Base-by-base conservation (phyloP, 768 basidiomycete species). In the Chlorophyllum brunneum region DNA sequence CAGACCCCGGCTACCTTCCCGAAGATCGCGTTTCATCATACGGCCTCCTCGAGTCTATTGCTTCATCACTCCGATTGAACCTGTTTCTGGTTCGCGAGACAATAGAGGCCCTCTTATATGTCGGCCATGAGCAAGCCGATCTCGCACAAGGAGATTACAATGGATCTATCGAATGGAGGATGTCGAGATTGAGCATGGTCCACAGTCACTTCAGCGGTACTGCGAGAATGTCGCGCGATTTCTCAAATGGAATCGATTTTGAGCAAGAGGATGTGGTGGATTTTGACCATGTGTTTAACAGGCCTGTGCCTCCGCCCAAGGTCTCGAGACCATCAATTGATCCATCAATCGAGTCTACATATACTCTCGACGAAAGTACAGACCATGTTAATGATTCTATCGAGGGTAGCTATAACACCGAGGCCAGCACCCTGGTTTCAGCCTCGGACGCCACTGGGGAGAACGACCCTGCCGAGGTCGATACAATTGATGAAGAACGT, bases 101-200 rank as follows among this genome's bases (percentile, higher is more conserved):
- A 0, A 68, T 89, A 8, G 85, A 89, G 36, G 75, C 71, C 13
- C 71, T 91, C 20, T 66, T 87, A 23, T 67, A 76, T 0, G 65
- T 88, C 15, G 87, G 86, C 3, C 79, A 83, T 51, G 83, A 88
- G 48, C 88, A 91, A 66, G 83, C 80, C 2, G 81, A 85, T 11
- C 69, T 85, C 33, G 80, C 83, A 16, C 79, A 81, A 63, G 82
- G 78, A 48, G 85, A 87, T 54, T 88, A 89, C 66, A 81, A 75
- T 50, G 82, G 80, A 4, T 86, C 88, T 1, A 89, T 89, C 49
- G 85, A 88, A 51, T 85, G 85, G 84, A 77, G 88, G 18, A 79
- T 81, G 72, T 88, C 86, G 13, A 82, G 85, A 13, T 65, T 85
- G 39, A 86, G 86, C 59, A 71, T 77, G 62, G 78, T 80, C 59